Base-by-base conservation (phyloP, 371 early-diverging fungal genomes). In the Basidiobolus meristosporus region DNA sequence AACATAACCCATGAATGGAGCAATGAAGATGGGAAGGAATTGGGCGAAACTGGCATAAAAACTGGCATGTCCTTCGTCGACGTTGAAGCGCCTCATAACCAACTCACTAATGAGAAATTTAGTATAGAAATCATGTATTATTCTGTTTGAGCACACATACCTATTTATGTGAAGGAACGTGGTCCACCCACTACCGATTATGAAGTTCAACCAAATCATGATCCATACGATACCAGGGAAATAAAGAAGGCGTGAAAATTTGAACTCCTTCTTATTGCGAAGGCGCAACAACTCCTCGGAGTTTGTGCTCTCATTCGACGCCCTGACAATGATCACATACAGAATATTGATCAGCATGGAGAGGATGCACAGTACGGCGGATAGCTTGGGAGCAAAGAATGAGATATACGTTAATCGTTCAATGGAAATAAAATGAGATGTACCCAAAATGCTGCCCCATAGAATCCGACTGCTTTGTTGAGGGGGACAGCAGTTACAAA, bases 381-480 rank as follows among this genome's bases (percentile, higher is more conserved):
- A 63, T 40, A 68, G 61, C 67, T 63, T 47, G 26, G 30, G 17
- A n/a, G n/a, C n/a, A n/a, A n/a, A n/a, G n/a, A n/a, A n/a, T n/a
- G n/a, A n/a, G n/a, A n/a, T n/a, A n/a, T n/a, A n/a, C n/a, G n/a
- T n/a, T n/a, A n/a, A n/a, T n/a, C n/a, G n/a, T n/a, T n/a, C n/a
- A n/a, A n/a, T n/a, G n/a, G n/a, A n/a, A n/a, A n/a, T n/a, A n/a
- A n/a, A n/a, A 15, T 23, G 14, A 26, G 22, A 21, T 32, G 52
- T 62, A 73, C 74, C 75, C 76, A 78, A 38, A 78, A 74, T 2
- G 70, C 68, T 28, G 68, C 73, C 28, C 77, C 77, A 36, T 74
- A 78, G 56, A 72, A 78, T 12, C 69, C 71, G 42, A 68, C 61
- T 53, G 51, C 58, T 19, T 65, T 47, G 5, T 68, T 62, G 36